Conservation (phyloP, 1,284 basidiomycete genomes). For the Ceratobasidium sp. region DNA sequence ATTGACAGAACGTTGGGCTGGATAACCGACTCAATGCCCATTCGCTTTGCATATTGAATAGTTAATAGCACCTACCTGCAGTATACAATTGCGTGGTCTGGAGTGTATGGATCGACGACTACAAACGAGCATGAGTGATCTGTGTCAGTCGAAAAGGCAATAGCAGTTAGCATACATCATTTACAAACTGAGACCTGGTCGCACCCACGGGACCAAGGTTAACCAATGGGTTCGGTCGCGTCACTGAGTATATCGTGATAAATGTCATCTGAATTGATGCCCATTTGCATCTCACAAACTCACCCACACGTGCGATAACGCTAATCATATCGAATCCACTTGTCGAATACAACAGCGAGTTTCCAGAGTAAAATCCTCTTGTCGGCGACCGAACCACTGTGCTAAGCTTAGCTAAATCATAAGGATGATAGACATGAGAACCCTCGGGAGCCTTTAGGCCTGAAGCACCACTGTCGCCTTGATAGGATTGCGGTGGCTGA, state of each 20-base stretch:
- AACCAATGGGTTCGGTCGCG: constrained; percentile 26
- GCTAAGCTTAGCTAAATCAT: constrained; percentile 23
- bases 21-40: neutral
- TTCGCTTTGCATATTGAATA: neutral
- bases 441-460: neutral
- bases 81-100: constrained; percentile 30
- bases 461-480: neutral
- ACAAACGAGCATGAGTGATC: constrained; percentile 35
- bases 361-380: constrained; percentile 19
- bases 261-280: neutral
- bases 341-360: constrained; percentile 31
- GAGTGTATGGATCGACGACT: constrained; percentile 29
- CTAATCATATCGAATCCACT: constrained; percentile 33
- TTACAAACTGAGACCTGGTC: constrained; percentile 4
- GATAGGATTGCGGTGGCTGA: no score
- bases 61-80: constrained; percentile 7
- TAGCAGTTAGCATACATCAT: neutral
- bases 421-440: constrained; percentile 21
- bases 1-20: constrained; percentile 30
- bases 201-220: constrained; percentile 34
- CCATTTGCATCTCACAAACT: neutral
- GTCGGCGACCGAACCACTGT: constrained; percentile 31
- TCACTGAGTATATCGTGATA: constrained; percentile 19
- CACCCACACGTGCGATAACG: constrained; percentile 30
- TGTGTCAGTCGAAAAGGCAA: neutral